Evolutionary conservation across 2,329 filamentous ascomycete genomes (phyloP).

Genomic region (Fusarium sublunatum): DNA sequence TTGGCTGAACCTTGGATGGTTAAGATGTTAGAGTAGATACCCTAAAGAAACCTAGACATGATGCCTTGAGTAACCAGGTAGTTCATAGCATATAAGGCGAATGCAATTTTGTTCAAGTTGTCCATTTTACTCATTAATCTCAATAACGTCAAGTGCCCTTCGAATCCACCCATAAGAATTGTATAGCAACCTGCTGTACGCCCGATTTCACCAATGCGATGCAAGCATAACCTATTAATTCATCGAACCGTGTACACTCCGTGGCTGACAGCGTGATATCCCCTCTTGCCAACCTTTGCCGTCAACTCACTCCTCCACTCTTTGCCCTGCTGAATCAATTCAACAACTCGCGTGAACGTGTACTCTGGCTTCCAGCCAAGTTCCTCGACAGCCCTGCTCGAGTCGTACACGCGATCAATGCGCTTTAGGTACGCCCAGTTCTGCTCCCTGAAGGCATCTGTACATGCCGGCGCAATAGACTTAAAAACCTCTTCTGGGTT

Average conservation of each 20-base stretch:
- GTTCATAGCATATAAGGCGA: slow-evolving; percentile 15
- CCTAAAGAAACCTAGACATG: background rate
- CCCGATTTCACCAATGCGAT: background rate
- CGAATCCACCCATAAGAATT: background rate
- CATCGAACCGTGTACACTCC: slow-evolving; percentile 57
- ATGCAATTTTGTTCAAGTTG: slow-evolving; percentile 1
- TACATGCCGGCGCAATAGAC: slow-evolving; percentile 43
- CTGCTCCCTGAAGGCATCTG: slow-evolving; percentile 46
- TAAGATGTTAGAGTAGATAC: slow-evolving; percentile 14
- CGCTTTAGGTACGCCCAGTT: slow-evolving; percentile 54
- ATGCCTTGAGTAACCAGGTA: background rate
- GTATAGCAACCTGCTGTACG: background rate
- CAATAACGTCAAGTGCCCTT: background rate
- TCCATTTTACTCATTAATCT: background rate
- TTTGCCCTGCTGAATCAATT: slow-evolving; percentile 50
- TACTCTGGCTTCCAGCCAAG: slow-evolving; percentile 57
- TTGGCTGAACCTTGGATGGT: slow-evolving; percentile 54
- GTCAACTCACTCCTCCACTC: slow-evolving; percentile 56
- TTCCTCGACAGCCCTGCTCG: slow-evolving; percentile 54
- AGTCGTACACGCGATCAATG: slow-evolving; percentile 60
- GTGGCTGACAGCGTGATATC: slow-evolving; percentile 57
- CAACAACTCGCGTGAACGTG: slow-evolving; percentile 54
- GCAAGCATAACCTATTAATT: background rate
- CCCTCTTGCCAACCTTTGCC: slow-evolving; percentile 55
- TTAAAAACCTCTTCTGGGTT: slow-evolving; percentile 50